Percentiles rank a stretch among this genome's conserved stretches.
These are phyloP conservation scores for Hermanozyma aechmeae DNA, from an alignment of 805 yeast species.

Conservation along the genomic window DNA sequence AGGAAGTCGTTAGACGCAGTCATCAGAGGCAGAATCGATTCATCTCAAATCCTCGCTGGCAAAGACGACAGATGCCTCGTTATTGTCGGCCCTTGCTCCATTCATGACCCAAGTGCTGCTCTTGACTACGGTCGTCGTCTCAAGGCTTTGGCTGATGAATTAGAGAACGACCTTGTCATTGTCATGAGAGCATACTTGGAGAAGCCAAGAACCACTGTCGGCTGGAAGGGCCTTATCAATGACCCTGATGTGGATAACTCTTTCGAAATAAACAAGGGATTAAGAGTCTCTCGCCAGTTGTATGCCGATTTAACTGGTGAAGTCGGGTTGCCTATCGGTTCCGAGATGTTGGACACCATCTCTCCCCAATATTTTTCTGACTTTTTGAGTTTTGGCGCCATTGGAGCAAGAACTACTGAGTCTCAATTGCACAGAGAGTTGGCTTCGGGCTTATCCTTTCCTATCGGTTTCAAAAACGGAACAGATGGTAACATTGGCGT, in stretches of 20 bases:
- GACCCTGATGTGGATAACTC: constrained; percentile 93
- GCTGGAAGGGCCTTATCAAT: constrained; percentile 97
- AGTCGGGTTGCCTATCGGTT: constrained; percentile 85
- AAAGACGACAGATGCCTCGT: constrained; percentile 78
- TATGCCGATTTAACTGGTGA: constrained; percentile 70
- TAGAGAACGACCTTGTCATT: constrained; percentile 66
- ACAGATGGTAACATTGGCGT: constrained; percentile 92
- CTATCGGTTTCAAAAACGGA: constrained; percentile 97
- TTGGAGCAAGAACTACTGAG: constrained; percentile 98
- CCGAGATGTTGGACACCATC: constrained; percentile 97
- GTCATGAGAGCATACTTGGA: constrained; percentile 97
- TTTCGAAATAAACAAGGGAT: constrained; percentile 91
- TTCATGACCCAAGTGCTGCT: constrained; percentile 87
- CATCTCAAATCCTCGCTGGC: constrained; percentile 64
- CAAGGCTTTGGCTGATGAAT: constrained; percentile 57
- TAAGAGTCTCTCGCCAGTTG: constrained; percentile 76
- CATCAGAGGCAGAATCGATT: constrained; percentile 66
- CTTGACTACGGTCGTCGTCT: constrained; percentile 75
- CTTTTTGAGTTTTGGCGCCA: constrained; percentile 88
- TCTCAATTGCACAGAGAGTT: constrained; percentile 96
- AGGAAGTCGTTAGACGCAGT: constrained; percentile 52
- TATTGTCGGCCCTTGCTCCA: constrained; percentile 94
- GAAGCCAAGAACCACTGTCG: constrained; percentile 98
- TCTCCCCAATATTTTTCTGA: constrained; percentile 94
- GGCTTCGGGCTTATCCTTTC: constrained; percentile 97